Evolutionary conservation across 164 flowering plant species (phyloP).

Genomic region (Kalanchoe fedtschenkoi): DNA sequence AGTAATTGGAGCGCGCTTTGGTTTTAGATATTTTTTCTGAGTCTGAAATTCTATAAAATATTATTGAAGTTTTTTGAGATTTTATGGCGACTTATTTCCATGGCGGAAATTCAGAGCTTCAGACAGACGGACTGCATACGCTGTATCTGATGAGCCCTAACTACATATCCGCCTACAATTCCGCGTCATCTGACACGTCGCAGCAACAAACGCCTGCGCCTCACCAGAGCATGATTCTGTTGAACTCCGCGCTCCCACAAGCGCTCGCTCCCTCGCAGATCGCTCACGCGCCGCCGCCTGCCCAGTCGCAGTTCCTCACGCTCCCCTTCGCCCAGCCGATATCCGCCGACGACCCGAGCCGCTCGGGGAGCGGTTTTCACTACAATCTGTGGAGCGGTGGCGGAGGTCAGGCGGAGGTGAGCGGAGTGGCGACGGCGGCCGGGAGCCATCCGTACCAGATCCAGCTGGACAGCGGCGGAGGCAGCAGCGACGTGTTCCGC

Average conservation of each 20-base stretch:
- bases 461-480: neutral
- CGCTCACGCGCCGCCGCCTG: conserved; percentile 12
- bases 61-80: too few species aligned
- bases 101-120: conserved; percentile 53
- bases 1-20: too few species aligned
- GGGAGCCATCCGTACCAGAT: neutral
- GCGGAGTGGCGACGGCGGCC: neutral
- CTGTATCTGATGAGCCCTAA: conserved; percentile 71
- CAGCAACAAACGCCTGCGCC: neutral
- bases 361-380: conserved; percentile 14
- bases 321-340: conserved; percentile 39
- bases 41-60: too few species aligned
- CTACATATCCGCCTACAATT: conserved; percentile 18
- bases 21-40: too few species aligned
- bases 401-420: neutral
- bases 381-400: conserved; percentile 31
- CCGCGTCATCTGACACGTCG: conserved; percentile 27
- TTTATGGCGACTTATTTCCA: conserved; percentile 44
- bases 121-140: conserved; percentile 52
- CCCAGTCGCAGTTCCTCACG: conserved; percentile 19
- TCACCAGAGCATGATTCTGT: conserved; percentile 31
- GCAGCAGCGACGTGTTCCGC: neutral
- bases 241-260: conserved; percentile 24
- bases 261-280: conserved; percentile 4
- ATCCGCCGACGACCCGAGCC: conserved; percentile 13